A percentile compares a stretch with the other conserved stretches of the same genome.
Conservation (phyloP, 2,329 filamentous ascomycete genomes). For the Microdochium paspali region DNA sequence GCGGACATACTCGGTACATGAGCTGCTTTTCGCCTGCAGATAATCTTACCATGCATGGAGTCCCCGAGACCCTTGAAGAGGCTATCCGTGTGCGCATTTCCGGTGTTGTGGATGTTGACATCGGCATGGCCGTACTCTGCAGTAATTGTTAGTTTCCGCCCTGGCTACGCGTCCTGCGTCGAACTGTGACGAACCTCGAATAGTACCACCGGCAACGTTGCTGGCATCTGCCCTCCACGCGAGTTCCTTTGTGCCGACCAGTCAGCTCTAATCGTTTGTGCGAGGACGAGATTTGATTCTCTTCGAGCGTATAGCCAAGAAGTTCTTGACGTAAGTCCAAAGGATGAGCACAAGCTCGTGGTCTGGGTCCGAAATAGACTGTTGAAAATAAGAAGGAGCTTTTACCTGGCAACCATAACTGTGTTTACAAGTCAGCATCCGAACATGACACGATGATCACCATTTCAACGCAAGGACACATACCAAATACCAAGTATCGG, state of each 20-base stretch:
- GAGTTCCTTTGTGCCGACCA: conserved; percentile 52
- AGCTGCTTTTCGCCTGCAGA: no score
- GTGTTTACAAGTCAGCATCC: conserved; percentile 31
- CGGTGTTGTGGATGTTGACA: conserved; percentile 49
- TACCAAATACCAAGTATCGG: conserved; percentile 31
- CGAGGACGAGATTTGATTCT: no score
- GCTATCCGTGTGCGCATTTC: conserved; percentile 54
- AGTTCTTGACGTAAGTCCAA: no score
- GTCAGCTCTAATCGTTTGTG: background rate
- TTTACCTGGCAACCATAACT: conserved; percentile 37
- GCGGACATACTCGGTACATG: no score
- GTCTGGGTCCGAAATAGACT: no score
- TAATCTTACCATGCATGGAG: conserved; percentile 46
- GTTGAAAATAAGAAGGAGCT: background rate
- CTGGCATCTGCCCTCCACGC: conserved; percentile 57
- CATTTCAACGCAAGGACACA: conserved; percentile 10
- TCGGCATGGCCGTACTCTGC: conserved; percentile 62
- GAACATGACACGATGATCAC: conserved; percentile 1
- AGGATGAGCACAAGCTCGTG: no score
- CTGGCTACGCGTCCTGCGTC: conserved; percentile 57
- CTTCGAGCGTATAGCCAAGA: no score
- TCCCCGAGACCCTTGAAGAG: conserved; percentile 72
- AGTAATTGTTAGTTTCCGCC: conserved; percentile 41
- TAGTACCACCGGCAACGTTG: conserved; percentile 59
- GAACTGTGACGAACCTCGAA: conserved; percentile 32